Conservation (phyloP, 108 stramenopile genomes). For the Nannochloropsis oceanica region DNA sequence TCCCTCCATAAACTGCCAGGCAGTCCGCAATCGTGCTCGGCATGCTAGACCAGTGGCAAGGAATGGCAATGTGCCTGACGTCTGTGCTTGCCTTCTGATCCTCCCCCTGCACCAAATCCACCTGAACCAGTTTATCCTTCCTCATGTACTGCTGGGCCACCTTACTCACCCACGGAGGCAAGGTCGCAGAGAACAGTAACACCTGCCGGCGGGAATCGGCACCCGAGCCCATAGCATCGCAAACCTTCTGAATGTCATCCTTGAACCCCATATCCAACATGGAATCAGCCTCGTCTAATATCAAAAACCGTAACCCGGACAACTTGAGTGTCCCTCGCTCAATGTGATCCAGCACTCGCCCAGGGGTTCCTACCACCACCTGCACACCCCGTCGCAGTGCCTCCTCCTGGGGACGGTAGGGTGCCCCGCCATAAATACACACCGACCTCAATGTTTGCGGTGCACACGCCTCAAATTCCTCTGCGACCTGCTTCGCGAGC, state of each 20-base stretch:
- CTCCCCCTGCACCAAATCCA: constrained; percentile 69
- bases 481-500: constrained; percentile 92
- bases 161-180: constrained; percentile 83
- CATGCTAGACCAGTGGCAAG: constrained; percentile 64
- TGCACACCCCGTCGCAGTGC: constrained; percentile 74
- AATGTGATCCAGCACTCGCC: constrained; percentile 90
- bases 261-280: constrained; percentile 99
- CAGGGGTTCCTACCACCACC: constrained; percentile 94
- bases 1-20: constrained; percentile 50
- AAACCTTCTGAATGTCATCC: constrained; percentile 84
- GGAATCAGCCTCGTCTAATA: constrained; percentile 96
- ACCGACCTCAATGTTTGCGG: constrained; percentile 58
- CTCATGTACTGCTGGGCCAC: constrained; percentile 70
- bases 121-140: constrained; percentile 52
- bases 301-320: constrained; percentile 36
- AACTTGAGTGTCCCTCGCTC: constrained; percentile 77
- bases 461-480: constrained; percentile 48
- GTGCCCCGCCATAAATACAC: constrained; percentile 91
- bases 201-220: constrained; percentile 60
- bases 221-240: constrained; percentile 53
- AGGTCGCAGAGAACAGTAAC: constrained; percentile 92
- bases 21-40: constrained; percentile 74
- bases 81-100: constrained; percentile 64
- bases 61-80: constrained; percentile 81
- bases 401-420: constrained; percentile 56